A percentile compares a stretch with the other conserved stretches of the same genome.
Evolutionary conservation across 768 basidiomycete species (phyloP).

Genomic region (Russula earlei): DNA sequence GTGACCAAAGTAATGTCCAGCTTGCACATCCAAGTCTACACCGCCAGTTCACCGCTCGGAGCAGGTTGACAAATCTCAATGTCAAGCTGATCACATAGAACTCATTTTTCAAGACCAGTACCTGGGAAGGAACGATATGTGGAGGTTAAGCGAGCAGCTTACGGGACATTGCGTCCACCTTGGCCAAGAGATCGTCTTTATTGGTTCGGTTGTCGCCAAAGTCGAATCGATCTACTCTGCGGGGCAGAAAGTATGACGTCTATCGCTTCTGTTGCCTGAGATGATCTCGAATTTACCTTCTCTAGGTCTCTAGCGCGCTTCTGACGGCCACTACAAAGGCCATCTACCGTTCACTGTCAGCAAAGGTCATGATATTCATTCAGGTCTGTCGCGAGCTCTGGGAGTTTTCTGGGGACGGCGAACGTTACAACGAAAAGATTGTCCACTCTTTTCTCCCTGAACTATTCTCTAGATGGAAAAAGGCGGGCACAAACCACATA

Average conservation of each 20-base stretch:
- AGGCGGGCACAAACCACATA: constrained; percentile 81
- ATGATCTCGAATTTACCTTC: not conserved
- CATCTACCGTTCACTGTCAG: constrained; percentile 84
- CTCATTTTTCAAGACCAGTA: constrained; percentile 93
- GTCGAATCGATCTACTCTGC: constrained; percentile 70
- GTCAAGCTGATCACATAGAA: constrained; percentile 73
- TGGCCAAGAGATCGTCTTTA: constrained; percentile 78
- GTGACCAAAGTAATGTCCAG: constrained; percentile 50
- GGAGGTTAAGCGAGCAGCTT: constrained; percentile 78
- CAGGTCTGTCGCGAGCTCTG: constrained; percentile 94
- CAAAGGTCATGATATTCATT: constrained; percentile 88
- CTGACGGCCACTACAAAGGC: constrained; percentile 78
- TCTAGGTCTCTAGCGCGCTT: constrained; percentile 70
- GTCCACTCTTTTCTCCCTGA: constrained; percentile 92
- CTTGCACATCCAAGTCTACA: constrained; percentile 8
- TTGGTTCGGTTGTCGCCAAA: constrained; percentile 74
- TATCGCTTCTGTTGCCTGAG: not conserved
- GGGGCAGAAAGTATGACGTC: constrained; percentile 46
- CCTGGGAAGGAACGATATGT: constrained; percentile 93
- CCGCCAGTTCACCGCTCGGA: not conserved
- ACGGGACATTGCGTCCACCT: constrained; percentile 74
- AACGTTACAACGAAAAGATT: constrained; percentile 94
- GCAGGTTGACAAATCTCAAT: constrained; percentile 60
- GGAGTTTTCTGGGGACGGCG: constrained; percentile 95
- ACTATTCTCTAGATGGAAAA: constrained; percentile 77